These are phyloP conservation scores for Amanita rimosa DNA, from an alignment of 768 basidiomycete genomes.

Conservation along the genomic window DNA sequence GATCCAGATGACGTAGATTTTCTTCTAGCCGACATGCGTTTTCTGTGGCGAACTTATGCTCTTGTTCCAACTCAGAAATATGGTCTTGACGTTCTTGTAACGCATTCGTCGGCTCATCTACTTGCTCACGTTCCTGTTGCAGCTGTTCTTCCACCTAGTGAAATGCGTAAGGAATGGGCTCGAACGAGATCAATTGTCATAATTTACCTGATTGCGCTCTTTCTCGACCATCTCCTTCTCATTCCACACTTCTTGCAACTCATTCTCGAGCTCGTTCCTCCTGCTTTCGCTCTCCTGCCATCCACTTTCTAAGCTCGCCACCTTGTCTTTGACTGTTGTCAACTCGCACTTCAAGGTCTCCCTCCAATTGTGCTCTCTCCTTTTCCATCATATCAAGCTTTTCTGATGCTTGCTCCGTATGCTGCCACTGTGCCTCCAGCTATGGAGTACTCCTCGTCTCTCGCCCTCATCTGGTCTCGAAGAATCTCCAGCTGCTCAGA, in stretches of 20 bases:
- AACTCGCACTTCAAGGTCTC: slow-evolving; percentile 28
- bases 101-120: slow-evolving; percentile 31
- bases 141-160: slow-evolving; percentile 43
- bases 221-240: slow-evolving; percentile 43
- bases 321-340: slow-evolving; percentile 29
- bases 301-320: slow-evolving; percentile 38
- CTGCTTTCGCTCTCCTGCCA: slow-evolving; percentile 47
- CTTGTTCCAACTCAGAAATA: slow-evolving; percentile 39
- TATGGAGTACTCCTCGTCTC: slow-evolving; percentile 33
- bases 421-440: slow-evolving; percentile 61
- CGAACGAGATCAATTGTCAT: not conserved
- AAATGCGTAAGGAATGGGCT: not conserved
- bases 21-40: slow-evolving; percentile 45
- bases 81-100: slow-evolving; percentile 45
- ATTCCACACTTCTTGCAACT: slow-evolving; percentile 41
- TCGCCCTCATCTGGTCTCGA: slow-evolving; percentile 25
- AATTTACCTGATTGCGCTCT: slow-evolving; percentile 39
- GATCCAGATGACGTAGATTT: slow-evolving; percentile 43
- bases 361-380: slow-evolving; percentile 24
- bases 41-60: slow-evolving; percentile 44
- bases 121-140: slow-evolving; percentile 35
- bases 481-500: slow-evolving; percentile 32
- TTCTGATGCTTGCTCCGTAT: slow-evolving; percentile 47
- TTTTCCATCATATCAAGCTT: slow-evolving; percentile 27
- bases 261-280: slow-evolving; percentile 41